phyloP scores from a whole-genome alignment of 106 monocot species.

The Phalaenopsis equestris region DNA sequence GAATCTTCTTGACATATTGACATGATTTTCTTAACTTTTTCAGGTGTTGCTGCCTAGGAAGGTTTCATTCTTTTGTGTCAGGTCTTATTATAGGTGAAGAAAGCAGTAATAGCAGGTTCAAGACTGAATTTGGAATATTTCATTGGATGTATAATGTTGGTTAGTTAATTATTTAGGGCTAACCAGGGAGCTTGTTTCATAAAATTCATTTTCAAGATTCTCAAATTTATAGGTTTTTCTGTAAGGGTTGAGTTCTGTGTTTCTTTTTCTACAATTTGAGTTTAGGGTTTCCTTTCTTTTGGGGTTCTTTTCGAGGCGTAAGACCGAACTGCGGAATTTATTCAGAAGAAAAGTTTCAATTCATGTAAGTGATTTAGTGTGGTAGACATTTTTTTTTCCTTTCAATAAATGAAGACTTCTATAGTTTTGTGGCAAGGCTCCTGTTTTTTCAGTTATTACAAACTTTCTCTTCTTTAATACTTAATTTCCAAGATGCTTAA shows the following conservation, averaged over 20 bases:
- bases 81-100: constrained; percentile 20
- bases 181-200: constrained; percentile 8
- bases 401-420: constrained; percentile 4
- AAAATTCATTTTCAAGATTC: neutral
- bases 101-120: constrained; percentile 28
- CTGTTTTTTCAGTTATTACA: neutral
- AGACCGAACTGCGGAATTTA: neutral
- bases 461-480: neutral
- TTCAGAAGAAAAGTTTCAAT: neutral
- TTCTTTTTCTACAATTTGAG: constrained; percentile 4
- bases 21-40: neutral
- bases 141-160: constrained; percentile 12
- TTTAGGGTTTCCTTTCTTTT: constrained; percentile 4
- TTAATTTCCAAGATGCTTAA: neutral
- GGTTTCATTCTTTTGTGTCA: constrained; percentile 16
- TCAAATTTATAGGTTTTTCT: constrained; percentile 1
- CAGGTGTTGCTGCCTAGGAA: constrained; percentile 25
- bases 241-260: neutral
- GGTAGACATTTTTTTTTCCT: constrained; percentile 2
- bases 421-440: neutral
- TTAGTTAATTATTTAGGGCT: constrained; percentile 23
- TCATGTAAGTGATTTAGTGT: constrained; percentile 1
- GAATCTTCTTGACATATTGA: neutral
- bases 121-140: constrained; percentile 14
- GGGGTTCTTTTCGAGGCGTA: constrained; percentile 1